Percentiles rank a stretch among this genome's conserved stretches.
Conservation (phyloP, 352 stramenopile genomes). For the Globisporangium recalcitrans region DNA sequence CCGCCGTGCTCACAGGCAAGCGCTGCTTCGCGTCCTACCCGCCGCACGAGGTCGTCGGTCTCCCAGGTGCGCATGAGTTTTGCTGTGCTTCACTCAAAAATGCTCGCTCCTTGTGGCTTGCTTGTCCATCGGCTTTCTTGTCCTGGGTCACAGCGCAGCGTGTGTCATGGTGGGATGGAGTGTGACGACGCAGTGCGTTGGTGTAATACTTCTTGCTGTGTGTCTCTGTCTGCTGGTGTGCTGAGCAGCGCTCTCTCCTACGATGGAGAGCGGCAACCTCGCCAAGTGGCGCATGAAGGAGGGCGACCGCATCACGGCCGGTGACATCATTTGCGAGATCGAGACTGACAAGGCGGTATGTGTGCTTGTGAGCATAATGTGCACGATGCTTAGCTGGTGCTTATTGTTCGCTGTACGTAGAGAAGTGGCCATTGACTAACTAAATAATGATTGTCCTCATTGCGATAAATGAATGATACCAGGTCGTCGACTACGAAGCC, state of each 20-base stretch:
- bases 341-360: slow-evolving; percentile 97
- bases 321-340: slow-evolving; percentile 95
- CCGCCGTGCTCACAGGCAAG: slow-evolving; percentile 22
- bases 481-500: slow-evolving; percentile 96
- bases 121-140: not conserved
- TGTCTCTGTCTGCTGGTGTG: not conserved
- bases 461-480: not conserved
- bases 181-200: not conserved
- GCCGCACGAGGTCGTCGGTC: slow-evolving; percentile 68
- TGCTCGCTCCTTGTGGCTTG: slow-evolving; percentile 1
- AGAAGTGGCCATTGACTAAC: not conserved
- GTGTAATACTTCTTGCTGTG: not conserved
- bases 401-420: not conserved
- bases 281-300: slow-evolving; percentile 93
- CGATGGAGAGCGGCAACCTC: slow-evolving; percentile 96
- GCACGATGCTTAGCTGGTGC: not conserved
- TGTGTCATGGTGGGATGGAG: not conserved
- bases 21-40: slow-evolving; percentile 72
- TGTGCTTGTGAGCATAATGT: not conserved
- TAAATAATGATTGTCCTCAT: not conserved
- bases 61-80: slow-evolving; percentile 44
- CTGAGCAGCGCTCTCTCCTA: slow-evolving; percentile 90
- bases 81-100: not conserved
- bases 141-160: not conserved
- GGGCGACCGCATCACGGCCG: slow-evolving; percentile 89